Evolutionary conservation across 106 monocot genomes (phyloP).

Genomic region (Hemerocallis citrina): DNA sequence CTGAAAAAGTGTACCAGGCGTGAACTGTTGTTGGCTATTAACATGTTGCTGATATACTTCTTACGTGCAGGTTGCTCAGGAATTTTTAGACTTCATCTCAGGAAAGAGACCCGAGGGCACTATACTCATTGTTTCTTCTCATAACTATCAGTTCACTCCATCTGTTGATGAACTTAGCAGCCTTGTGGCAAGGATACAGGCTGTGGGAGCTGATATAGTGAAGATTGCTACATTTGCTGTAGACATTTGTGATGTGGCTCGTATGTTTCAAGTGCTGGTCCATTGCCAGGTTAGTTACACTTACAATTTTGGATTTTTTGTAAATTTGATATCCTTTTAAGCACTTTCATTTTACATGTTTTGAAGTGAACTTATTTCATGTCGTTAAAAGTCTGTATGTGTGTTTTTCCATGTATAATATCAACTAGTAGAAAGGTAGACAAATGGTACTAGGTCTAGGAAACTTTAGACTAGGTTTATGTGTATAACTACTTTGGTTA

Average conservation of each 20-base stretch:
- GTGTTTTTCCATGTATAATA: no score
- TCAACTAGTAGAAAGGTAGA: no score
- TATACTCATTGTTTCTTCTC: constrained; percentile 94
- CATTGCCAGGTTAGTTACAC: constrained; percentile 83
- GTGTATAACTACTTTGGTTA: no score
- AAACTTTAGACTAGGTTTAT: no score
- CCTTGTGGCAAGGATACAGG: constrained; percentile 91
- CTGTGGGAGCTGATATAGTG: constrained; percentile 86
- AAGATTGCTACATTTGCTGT: constrained; percentile 85
- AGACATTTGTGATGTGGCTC: constrained; percentile 70
- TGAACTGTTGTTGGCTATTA: not conserved
- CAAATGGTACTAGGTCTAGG: no score
- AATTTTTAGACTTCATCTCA: constrained; percentile 55
- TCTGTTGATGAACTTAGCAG: constrained; percentile 60
- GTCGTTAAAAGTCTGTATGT: no score
- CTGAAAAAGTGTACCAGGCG: no score
- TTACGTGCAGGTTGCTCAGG: constrained; percentile 60
- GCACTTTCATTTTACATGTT: not conserved
- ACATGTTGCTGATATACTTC: not conserved
- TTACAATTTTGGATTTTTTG: not conserved
- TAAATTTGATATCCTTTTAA: not conserved
- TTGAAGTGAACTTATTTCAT: not conserved
- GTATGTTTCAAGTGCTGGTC: constrained; percentile 86
- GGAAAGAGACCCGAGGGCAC: constrained; percentile 61
- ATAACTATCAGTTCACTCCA: constrained; percentile 84